phyloP scores from a whole-genome alignment of 768 basidiomycete species.

The Tulasnella sp. region DNA sequence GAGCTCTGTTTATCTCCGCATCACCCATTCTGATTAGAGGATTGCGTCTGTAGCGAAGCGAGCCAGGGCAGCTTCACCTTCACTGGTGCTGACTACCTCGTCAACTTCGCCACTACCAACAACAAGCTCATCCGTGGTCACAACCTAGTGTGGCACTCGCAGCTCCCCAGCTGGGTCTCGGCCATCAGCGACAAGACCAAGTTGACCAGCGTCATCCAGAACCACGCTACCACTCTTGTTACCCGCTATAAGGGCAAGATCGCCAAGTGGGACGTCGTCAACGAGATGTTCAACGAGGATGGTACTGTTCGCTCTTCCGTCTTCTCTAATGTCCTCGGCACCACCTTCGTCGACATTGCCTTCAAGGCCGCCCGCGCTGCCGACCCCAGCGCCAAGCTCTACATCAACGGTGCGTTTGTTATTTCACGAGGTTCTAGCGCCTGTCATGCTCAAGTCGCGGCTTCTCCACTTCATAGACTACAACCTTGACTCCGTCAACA shows the following conservation, averaged over 20 bases:
- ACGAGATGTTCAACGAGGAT: constrained; percentile 39
- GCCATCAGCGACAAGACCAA: constrained; percentile 9
- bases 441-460: not conserved
- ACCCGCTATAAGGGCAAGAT: constrained; percentile 14
- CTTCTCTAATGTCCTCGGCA: constrained; percentile 32
- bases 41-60: not conserved
- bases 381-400: constrained; percentile 31
- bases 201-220: constrained; percentile 14
- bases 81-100: constrained; percentile 13
- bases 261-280: constrained; percentile 14
- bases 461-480: not conserved
- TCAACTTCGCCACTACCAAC: constrained; percentile 16
- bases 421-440: too few species aligned
- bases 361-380: constrained; percentile 41
- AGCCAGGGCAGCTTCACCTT: constrained; percentile 12
- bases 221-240: constrained; percentile 12
- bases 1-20: not conserved
- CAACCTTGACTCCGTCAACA: constrained; percentile 7
- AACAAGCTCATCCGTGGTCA: constrained; percentile 14
- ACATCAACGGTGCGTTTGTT: not conserved
- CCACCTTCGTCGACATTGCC: constrained; percentile 38
- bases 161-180: constrained; percentile 14
- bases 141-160: constrained; percentile 11
- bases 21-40: not conserved
- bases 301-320: constrained; percentile 37